phyloP scores from a whole-genome alignment of 2,329 filamentous ascomycete genomes.

The Ophiostoma australiae region DNA sequence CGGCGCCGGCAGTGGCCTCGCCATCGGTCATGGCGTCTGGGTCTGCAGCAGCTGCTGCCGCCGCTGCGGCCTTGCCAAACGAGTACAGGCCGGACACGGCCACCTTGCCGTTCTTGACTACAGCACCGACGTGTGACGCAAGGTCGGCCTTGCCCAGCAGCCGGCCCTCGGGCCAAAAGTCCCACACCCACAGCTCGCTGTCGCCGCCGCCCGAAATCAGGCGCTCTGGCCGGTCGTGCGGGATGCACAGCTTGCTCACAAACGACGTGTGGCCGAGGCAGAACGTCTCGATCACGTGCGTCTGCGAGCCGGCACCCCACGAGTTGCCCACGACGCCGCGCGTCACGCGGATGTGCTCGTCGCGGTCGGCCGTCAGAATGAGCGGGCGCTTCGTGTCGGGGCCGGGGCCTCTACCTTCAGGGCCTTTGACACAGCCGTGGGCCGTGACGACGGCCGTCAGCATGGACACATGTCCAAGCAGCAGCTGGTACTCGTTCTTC shows the following conservation, averaged over 20 bases:
- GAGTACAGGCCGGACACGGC: conserved; percentile 45
- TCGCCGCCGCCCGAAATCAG: conserved; percentile 88
- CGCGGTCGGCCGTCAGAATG: conserved; percentile 53
- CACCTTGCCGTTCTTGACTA: conserved; percentile 34
- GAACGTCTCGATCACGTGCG: conserved; percentile 82
- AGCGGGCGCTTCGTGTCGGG: conserved; percentile 35
- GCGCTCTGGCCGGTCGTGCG: conserved; percentile 49
- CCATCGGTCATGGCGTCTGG: conserved; percentile 18
- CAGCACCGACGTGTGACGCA: conserved; percentile 44
- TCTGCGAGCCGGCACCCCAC: conserved; percentile 52
- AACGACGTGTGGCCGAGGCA: conserved; percentile 87
- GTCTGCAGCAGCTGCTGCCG: not conserved
- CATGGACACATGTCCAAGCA: conserved; percentile 93
- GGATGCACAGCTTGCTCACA: conserved; percentile 69
- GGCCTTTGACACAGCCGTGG: conserved; percentile 36
- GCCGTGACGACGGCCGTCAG: conserved; percentile 68
- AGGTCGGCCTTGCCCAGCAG: conserved; percentile 54
- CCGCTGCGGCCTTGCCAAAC: conserved; percentile 25
- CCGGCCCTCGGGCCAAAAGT: conserved; percentile 58
- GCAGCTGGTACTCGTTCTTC: conserved; percentile 40
- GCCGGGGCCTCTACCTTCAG: too few relatives aligned
- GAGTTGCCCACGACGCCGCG: conserved; percentile 50
- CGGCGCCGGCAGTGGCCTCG: not conserved
- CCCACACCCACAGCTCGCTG: conserved; percentile 70
- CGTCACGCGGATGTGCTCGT: conserved; percentile 80